Base-by-base conservation (phyloP, 2,329 filamentous ascomycete species). In the Ceratocystis ficicola region DNA sequence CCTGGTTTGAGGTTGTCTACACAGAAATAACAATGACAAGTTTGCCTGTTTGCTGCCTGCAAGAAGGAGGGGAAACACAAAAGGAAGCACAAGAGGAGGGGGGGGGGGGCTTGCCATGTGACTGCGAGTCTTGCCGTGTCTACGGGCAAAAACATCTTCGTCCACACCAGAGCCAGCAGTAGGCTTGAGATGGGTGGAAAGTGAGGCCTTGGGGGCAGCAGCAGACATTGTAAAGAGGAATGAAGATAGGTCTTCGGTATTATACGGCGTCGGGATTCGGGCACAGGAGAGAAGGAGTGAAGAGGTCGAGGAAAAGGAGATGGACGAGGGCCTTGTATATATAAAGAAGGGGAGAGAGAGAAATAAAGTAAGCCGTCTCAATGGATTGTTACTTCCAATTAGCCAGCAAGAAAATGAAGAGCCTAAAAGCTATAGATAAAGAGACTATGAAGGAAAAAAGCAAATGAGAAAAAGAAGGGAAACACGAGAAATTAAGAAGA, bases 111-210 rank as follows among this genome's bases (percentile, higher is more conserved):
- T 84, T 78, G 88, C 88, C 85, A 92, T 89, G 77, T 92, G 88
- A 68, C 87, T 90, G 76, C 88, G 87, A 71, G 87, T 88, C 83
- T 92, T 92, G 78, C 88, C 88, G 76, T 92, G 88, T 75, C 90
- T 89, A 75, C 86, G 85, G 69, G 66, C 63, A 63, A 69, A 69
- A 32, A 63, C 62, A 71, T 81, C 78, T 67, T 74, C 73, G 44
- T 75, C 77, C 68, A 74, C 75, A 63, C 72, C 75, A 66, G 76
- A 80, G 71, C 72, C 72, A 30, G 70, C 78, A 68, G 70, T 71
- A 44, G 69, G 82, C 83, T 90, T 93, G 73, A 96, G 83, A 81
- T 95, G 93, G 55, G 88, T 81, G 70, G 92, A 90, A 72, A 96
- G 80, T 70, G 89, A 88, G 77, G 84, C 86, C 80, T 84, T 79